Base-by-base conservation (phyloP, 1,139 yeast genomes). In the Nakaseomyces sp. region DNA sequence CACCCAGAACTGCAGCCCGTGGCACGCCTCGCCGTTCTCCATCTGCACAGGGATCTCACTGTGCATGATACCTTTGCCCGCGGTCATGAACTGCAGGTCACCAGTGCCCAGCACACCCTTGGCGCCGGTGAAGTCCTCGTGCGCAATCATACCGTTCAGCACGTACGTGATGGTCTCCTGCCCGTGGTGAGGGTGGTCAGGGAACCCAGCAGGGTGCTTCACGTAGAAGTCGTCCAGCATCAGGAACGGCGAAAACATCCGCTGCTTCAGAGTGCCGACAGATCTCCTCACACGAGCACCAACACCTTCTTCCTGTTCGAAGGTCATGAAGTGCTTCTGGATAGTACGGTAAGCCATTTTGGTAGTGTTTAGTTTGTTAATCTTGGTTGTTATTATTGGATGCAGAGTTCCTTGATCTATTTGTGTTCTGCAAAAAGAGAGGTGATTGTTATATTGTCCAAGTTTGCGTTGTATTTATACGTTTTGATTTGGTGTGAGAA, bases 71-170 rank as follows among this genome's bases (percentile, higher is more conserved):
- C 95, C 96, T 53, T 73, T 76, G 45, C 96, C 96, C 7, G 96
- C 96, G 46, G 96, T 88, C 95, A 88, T 88, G 61, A 88, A 87
- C 66, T 88, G 96, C 53, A 88, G 69, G 60, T 88, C 96, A 43
- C 96, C 96, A 18, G 88, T 80, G 47, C 77, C 75, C 45, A 88
- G 68, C 17, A 86, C 72, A 44, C 96, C 96, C 46, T 76, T 73
- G 29, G 81, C 70, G 1, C 96, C 96, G 2, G 95, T 85, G 68
- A 87, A 86, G 63, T 88, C 96, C 63, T 86, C 95, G 63, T 88
- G 96, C 24, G 93, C 91, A 65, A 88, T 70, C 47, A 77, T 79
- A 41, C 96, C 96, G 45, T 77, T 71, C 47, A 80, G 65, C 45
- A 88, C 68, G 55, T 81, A 77, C 3, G 95, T 82, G 49, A 88